These are phyloP conservation scores for Salvia miltiorrhiza DNA, from an alignment of 257 asterid species.

Conservation along the genomic window DNA sequence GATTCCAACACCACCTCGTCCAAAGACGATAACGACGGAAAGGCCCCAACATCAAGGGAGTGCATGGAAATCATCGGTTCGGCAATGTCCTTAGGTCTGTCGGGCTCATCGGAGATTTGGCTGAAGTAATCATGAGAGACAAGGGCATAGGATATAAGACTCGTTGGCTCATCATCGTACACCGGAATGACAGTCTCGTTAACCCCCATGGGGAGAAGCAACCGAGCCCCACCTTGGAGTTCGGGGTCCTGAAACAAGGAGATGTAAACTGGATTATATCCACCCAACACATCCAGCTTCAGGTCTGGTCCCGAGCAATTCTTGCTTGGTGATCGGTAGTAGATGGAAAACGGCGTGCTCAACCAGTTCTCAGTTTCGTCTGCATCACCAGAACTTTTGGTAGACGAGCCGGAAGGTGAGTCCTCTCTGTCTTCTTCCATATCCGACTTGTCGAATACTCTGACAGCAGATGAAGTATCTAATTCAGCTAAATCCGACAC, in stretches of 20 bases:
- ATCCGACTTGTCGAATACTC: conserved; percentile 42
- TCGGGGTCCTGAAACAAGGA: conserved; percentile 65
- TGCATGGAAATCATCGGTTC: conserved; percentile 40
- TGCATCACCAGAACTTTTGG: conserved; percentile 45
- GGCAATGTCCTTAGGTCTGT: conserved; percentile 46
- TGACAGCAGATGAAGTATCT: conserved; percentile 37
- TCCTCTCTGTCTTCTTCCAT: conserved; percentile 49
- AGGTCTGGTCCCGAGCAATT: conserved; percentile 47
- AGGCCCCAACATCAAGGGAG: conserved; percentile 45
- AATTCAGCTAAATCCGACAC: conserved; percentile 35
- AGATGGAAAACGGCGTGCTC: conserved; percentile 64
- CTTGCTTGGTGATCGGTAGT: conserved; percentile 64
- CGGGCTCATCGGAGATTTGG: conserved; percentile 65
- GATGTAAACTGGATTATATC: conserved; percentile 64
- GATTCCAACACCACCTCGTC: conserved; percentile 67
- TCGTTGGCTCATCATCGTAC: conserved; percentile 96
- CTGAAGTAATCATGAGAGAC: conserved; percentile 50
- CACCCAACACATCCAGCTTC: conserved; percentile 57
- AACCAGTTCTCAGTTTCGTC: conserved; percentile 70
- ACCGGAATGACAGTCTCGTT: conserved; percentile 77
- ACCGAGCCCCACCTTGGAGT: conserved; percentile 62
- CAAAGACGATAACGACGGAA: conserved; percentile 49
- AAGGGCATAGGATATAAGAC: conserved; percentile 78
- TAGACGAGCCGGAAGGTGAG: conserved; percentile 35
- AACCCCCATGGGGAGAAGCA: conserved; percentile 66